Evolutionary conservation across 495 filamentous ascomycete species (phyloP), one percentile per base, ranked within the genome.

Genomic region (Apodospora peruviana): DNA sequence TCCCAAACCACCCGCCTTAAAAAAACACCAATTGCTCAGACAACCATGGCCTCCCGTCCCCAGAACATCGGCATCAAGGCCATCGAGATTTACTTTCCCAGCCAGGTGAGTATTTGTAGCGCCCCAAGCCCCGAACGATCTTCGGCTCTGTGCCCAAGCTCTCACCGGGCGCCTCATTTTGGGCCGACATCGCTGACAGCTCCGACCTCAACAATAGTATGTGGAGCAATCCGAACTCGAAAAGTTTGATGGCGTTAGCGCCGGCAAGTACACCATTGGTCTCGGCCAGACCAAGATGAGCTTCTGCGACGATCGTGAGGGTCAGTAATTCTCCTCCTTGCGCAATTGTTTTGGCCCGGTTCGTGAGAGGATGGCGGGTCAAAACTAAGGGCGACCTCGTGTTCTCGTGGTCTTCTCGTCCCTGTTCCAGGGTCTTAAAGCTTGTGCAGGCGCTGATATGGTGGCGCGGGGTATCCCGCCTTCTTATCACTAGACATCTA

Each of bases 221-320:
- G 91, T 98, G 58, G 90, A 96, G 69, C 93, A 98, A 78, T 62
- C 80, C 45, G 91, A 96, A 63, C 81, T 98, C 48, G 93, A 98
- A 72, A 94, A 95, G 78, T 91, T 95, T 77, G 93, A 98, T 84
- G 93, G 91, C 69, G 94, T 96, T 56, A 83, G 82, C 60, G 66
- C 81, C 41, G 93, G 93, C 54, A 98, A 98, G 70, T 98, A 98
- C 79, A 98, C 93, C 56, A 98, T 98, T 73, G 93, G 93, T 76
- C 86, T 98, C 43, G 93, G 93, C 59, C 93, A 97, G 83, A 97
- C 91, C 56, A 96, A 93, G 75, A 98, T 98, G 93, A 91, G 86
- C 80, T 98, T 98, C 78, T 97, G 94, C 68, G 93, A 98, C 77
- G 93, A 98, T 71, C 81, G 90, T 61, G 93, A 98, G 79, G 91